Conservation (phyloP, 495 filamentous ascomycete species). For the Penicillium malachiteum region DNA sequence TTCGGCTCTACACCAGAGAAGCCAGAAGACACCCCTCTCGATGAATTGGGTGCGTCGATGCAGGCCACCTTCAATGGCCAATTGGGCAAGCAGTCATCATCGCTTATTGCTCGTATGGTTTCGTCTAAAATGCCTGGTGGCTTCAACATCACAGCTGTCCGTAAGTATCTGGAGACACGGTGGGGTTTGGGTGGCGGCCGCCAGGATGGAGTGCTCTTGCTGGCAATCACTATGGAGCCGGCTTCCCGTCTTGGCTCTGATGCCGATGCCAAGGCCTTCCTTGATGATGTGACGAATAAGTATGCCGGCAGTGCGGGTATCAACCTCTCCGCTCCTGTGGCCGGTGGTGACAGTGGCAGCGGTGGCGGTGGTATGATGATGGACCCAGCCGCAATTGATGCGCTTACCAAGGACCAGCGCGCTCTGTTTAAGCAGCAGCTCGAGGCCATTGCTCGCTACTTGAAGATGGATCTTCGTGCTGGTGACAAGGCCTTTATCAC, state of each 20-base stretch:
- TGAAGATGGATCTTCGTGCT: slow-evolving; percentile 93
- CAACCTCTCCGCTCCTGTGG: slow-evolving; percentile 71
- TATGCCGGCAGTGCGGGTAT: slow-evolving; percentile 86
- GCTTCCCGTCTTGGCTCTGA: slow-evolving; percentile 83
- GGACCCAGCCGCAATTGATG: slow-evolving; percentile 96
- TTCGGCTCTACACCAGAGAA: slow-evolving; percentile 98
- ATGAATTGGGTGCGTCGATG: slow-evolving; percentile 93
- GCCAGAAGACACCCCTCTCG: slow-evolving; percentile 94
- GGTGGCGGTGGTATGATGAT: slow-evolving; percentile 89
- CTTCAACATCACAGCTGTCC: slow-evolving; percentile 93
- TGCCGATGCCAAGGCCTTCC: slow-evolving; percentile 83
- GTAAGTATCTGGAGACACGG: slow-evolving; percentile 91
- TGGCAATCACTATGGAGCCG: slow-evolving; percentile 92
- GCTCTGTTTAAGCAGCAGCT: slow-evolving; percentile 96
- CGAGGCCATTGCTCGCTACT: slow-evolving; percentile 89
- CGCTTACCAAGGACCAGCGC: slow-evolving; percentile 91
- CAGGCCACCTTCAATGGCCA: slow-evolving; percentile 97
- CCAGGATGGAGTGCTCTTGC: slow-evolving; percentile 86
- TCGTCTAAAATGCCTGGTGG: slow-evolving; percentile 99
- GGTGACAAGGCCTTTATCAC: slow-evolving; percentile 90
- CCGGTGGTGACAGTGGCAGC: slow-evolving; percentile 71
- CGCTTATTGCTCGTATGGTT: slow-evolving; percentile 87
- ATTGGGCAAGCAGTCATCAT: slow-evolving; percentile 93
- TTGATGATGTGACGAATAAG: slow-evolving; percentile 83
- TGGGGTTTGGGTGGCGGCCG: slow-evolving; percentile 87